Base-by-base conservation (phyloP, 257 asterid genomes). In the Orobanche coerulescens region DNA sequence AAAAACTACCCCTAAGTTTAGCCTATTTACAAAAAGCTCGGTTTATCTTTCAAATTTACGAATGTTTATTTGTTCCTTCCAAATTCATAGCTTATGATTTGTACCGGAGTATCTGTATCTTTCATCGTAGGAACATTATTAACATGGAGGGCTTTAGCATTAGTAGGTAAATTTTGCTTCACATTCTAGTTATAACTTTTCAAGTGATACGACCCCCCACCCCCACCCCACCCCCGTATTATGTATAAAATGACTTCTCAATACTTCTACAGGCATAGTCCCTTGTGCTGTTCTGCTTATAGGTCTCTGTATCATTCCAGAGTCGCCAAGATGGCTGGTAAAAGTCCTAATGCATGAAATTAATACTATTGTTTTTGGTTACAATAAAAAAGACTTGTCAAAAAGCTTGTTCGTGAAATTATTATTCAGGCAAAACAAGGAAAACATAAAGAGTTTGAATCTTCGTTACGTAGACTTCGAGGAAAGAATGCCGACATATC, bases 271-370 rank as follows among this genome's bases (percentile, higher is more conserved):
- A 91, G 98, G 88, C 68, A 60, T 91, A 26, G 46, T 82, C 70
- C 96, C 96, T 36, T 88, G 96, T 63, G 88, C 71, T 28, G 63
- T 91, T 71, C 79, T 88, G 52, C 73, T 88, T 67, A 24, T 79
- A 15, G 98, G 98, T 12, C 80, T 91, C 18, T 47, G 74, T 57
- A 57, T 85, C 67, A 88, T 86, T 58, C 98, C 98, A 1, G 96
- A 91, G 63, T 91, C 98, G 1, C 98, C 95, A 0, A 81, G 98
- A 75, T 88, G 98, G 96, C 89, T 91, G 70, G 96, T 88, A 83
- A 79, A 78, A 61, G 46, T 34, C 42, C 19, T 0, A 36, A 20
- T 18, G 22, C 28, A 20, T 5, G 25, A n/a, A 4, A 22, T 25
- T 2, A 16, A 16, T 25, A 5, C 8, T 9, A 20, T 1, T 46